Evolutionary conservation across 2,329 filamentous ascomycete species (phyloP).

Genomic region (Camillea tinctor): DNA sequence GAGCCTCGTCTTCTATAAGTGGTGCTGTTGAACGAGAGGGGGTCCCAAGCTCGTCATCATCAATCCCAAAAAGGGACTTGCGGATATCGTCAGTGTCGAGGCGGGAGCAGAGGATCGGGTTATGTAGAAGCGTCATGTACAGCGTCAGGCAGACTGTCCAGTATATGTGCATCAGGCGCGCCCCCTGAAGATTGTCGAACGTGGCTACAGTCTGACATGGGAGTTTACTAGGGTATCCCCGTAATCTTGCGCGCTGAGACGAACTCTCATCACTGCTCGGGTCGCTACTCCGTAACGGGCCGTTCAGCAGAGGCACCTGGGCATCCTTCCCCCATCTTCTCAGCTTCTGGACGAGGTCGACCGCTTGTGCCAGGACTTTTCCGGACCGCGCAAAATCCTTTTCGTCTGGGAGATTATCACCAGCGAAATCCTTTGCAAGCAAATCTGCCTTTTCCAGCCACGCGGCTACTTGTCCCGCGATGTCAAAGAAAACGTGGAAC

Average conservation of each 20-base stretch:
- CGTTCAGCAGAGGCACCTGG: neutral
- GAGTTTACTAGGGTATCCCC: conserved; percentile 16
- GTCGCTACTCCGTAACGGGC: neutral
- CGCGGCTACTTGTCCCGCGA: conserved; percentile 15
- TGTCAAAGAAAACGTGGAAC: conserved; percentile 19
- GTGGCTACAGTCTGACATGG: conserved; percentile 5
- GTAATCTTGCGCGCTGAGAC: conserved; percentile 6
- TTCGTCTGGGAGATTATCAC: neutral
- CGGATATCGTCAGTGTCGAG: conserved; percentile 2
- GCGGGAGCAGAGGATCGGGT: conserved; percentile 4
- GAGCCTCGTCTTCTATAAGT: conserved; percentile 11
- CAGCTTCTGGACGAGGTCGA: conserved; percentile 11
- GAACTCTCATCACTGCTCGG: neutral
- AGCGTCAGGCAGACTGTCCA: conserved; percentile 16
- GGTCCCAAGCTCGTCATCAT: neutral
- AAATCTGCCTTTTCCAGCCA: conserved; percentile 14
- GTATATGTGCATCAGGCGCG: conserved; percentile 18
- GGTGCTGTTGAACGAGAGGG: neutral
- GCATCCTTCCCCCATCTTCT: conserved; percentile 7
- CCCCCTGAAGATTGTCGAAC: conserved; percentile 14
- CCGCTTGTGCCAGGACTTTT: conserved; percentile 5
- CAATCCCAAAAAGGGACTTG: neutral
- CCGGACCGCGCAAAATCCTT: neutral
- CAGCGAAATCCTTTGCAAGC: neutral
- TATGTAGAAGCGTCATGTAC: conserved; percentile 20